Evolutionary conservation across 768 basidiomycete genomes (phyloP).

Genomic region (Suillus decipiens): DNA sequence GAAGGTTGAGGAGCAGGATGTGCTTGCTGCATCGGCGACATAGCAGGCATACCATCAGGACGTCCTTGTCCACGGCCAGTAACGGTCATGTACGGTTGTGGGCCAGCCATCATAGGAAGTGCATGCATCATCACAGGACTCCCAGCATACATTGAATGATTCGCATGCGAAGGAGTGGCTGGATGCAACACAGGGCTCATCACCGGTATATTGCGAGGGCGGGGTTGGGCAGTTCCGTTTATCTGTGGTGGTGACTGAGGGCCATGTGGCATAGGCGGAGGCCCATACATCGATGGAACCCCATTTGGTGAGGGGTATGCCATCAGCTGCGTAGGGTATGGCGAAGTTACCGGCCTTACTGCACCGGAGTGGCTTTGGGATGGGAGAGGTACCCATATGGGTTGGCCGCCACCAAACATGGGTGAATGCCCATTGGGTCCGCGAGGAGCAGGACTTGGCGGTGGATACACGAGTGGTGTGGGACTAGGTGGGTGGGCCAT

Average conservation of each 20-base stretch:
- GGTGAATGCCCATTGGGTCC: conserved; percentile 66
- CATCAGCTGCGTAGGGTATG: conserved; percentile 67
- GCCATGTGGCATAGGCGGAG: conserved; percentile 41
- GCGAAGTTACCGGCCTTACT: conserved; percentile 58
- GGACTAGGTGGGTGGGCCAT: conserved; percentile 73
- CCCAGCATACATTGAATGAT: conserved; percentile 56
- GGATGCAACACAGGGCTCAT: conserved; percentile 76
- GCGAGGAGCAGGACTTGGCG: conserved; percentile 65
- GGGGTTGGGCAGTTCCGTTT: conserved; percentile 33
- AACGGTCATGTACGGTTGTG: conserved; percentile 43
- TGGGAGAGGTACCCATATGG: conserved; percentile 65
- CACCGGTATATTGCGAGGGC: conserved; percentile 57
- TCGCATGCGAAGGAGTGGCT: conserved; percentile 42
- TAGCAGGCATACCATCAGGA: conserved; percentile 43
- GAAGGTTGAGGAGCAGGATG: conserved; percentile 29
- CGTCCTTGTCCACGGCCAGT: conserved; percentile 54
- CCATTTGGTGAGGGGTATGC: conserved; percentile 59
- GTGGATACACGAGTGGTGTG: conserved; percentile 61
- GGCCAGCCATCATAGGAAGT: conserved; percentile 40
- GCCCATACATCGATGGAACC: conserved; percentile 49
- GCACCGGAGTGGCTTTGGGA: conserved; percentile 49
- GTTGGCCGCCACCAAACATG: conserved; percentile 49
- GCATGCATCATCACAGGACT: conserved; percentile 71
- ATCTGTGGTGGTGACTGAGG: conserved; percentile 40
- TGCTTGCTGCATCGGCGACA: conserved; percentile 42